Percentiles rank a stretch among this genome's conserved stretches.
phyloP scores from a whole-genome alignment of 768 basidiomycete species.

The Albatrellus ellisii region DNA sequence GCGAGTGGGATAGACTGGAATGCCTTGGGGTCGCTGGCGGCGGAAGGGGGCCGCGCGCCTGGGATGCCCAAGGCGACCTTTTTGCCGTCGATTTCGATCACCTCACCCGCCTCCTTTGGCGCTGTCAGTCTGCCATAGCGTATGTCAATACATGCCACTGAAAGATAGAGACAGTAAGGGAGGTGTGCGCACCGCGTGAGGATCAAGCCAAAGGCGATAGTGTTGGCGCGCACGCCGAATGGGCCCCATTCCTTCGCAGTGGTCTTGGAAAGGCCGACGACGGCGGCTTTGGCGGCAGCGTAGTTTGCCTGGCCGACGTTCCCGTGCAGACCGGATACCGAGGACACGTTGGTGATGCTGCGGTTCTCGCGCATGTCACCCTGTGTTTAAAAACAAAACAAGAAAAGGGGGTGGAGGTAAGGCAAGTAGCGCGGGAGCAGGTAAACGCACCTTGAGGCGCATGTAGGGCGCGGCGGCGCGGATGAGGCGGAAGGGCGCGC shows the following conservation, averaged over 20 bases:
- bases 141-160: conserved; percentile 2
- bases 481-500: conserved; percentile 76
- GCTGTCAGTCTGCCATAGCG: conserved; percentile 51
- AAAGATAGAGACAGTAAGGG: not conserved
- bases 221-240: conserved; percentile 74
- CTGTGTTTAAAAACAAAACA: not conserved
- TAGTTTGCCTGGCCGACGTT: conserved; percentile 83
- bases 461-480: conserved; percentile 78
- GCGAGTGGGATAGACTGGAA: conserved; percentile 50
- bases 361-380: conserved; percentile 52
- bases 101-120: conserved; percentile 63
- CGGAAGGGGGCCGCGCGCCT: conserved; percentile 27
- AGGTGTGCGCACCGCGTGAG: conserved; percentile 47
- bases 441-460: conserved; percentile 41
- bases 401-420: conserved; percentile 2
- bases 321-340: conserved; percentile 72
- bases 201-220: conserved; percentile 65
- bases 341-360: conserved; percentile 73
- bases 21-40: conserved; percentile 23
- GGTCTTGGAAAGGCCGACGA: conserved; percentile 74
- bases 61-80: conserved; percentile 77
- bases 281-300: conserved; percentile 66
- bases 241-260: conserved; percentile 81
- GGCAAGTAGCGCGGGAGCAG: conserved; percentile 13
- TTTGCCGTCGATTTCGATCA: conserved; percentile 73